These are phyloP conservation scores for Lodderomyces elongisporus DNA, from an alignment of 1,139 yeast genomes.

Conservation along the genomic window DNA sequence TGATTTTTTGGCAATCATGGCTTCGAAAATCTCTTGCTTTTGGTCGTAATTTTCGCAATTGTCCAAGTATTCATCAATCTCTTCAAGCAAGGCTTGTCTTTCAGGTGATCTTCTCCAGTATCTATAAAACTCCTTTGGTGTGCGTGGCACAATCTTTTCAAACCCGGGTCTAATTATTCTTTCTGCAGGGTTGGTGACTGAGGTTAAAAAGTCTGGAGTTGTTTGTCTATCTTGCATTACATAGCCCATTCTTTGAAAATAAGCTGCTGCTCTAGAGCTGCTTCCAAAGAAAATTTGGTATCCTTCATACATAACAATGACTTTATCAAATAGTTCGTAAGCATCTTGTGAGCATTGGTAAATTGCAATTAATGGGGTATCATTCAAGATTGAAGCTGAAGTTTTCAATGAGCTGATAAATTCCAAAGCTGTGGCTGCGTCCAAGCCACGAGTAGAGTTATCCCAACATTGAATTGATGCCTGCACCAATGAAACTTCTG, in stretches of 20 bases:
- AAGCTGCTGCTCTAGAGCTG: constrained; percentile 40
- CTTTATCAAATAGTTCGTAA: constrained; percentile 66
- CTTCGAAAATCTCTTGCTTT: constrained; percentile 25
- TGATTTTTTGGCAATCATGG: constrained; percentile 58
- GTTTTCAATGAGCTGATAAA: constrained; percentile 65
- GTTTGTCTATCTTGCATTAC: constrained; percentile 71
- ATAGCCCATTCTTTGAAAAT: constrained; percentile 46
- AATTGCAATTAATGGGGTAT: constrained; percentile 69
- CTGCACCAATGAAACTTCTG: constrained; percentile 37
- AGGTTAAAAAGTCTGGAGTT: constrained; percentile 43
- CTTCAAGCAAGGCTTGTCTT: constrained; percentile 12
- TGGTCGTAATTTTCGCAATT: constrained; percentile 15
- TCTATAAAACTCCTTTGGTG: constrained; percentile 21
- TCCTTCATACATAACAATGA: constrained; percentile 51
- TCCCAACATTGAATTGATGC: constrained; percentile 53
- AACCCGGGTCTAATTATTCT: constrained; percentile 50
- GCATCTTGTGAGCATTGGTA: constrained; percentile 44
- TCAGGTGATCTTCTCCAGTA: constrained; percentile 23
- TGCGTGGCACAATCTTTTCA: constrained; percentile 22
- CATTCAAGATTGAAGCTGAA: constrained; percentile 52
- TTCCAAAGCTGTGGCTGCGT: constrained; percentile 63
- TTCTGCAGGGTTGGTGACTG: constrained; percentile 67
- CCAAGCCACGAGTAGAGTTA: constrained; percentile 58
- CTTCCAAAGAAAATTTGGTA: constrained; percentile 52
- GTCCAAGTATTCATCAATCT: constrained; percentile 17